Conservation (phyloP, 805 yeast genomes). For the Candida parachauliodes region DNA sequence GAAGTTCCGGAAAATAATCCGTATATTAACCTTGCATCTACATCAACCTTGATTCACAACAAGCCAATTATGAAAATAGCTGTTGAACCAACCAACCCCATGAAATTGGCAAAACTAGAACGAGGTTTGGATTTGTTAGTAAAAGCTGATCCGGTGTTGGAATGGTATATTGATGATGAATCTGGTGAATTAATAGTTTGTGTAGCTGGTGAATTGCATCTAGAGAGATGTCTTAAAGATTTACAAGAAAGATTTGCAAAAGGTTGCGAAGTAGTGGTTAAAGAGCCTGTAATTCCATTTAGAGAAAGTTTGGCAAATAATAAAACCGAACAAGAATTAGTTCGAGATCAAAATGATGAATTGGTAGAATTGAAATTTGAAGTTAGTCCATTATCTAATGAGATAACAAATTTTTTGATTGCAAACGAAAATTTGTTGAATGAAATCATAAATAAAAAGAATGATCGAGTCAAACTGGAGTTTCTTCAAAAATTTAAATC, state of each 20-base stretch:
- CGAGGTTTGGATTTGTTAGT: slow-evolving; percentile 75
- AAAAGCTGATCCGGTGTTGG: slow-evolving; percentile 93
- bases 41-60: slow-evolving; percentile 48
- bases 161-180: slow-evolving; percentile 73
- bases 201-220: slow-evolving; percentile 94
- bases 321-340: slow-evolving; percentile 32
- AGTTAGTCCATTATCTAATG: slow-evolving; percentile 55
- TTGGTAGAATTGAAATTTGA: slow-evolving; percentile 48
- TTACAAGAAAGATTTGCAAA: slow-evolving; percentile 82
- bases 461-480: slow-evolving; percentile 1
- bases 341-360: slow-evolving; percentile 11
- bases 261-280: slow-evolving; percentile 77
- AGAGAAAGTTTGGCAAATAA: slow-evolving; percentile 74
- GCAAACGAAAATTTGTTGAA: slow-evolving; percentile 45
- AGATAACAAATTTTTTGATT: slow-evolving; percentile 46
- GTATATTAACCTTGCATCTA: slow-evolving; percentile 56
- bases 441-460: slow-evolving; percentile 19
- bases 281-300: slow-evolving; percentile 93
- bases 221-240: slow-evolving; percentile 92
- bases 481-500: slow-evolving; percentile 9
- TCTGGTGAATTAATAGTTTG: slow-evolving; percentile 91
- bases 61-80: slow-evolving; percentile 95
- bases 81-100: slow-evolving; percentile 88
- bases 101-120: slow-evolving; percentile 70
- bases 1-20: slow-evolving; percentile 55